Base-by-base conservation (phyloP, 495 filamentous ascomycete genomes). In the Penicillium goetzii region DNA sequence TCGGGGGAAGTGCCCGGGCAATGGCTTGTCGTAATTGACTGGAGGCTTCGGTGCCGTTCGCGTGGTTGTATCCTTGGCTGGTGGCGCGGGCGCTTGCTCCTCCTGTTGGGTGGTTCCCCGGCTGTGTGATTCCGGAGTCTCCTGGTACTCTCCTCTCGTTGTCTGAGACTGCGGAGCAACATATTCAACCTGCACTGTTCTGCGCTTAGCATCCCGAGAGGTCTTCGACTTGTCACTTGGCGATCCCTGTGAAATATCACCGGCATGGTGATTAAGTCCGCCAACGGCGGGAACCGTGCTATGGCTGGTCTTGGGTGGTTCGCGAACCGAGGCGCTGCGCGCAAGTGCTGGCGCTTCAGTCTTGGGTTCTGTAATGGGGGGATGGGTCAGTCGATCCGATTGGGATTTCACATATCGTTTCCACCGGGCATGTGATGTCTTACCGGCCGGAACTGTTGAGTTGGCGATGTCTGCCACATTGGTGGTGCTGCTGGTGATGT, bases 121-220 rank as follows among this genome's bases (percentile, higher is more conserved):
- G 52, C 40, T 64, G 60, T 45, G 66, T 21, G 65, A 66, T 50
- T 57, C 67, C 33, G 55, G 56, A 36, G 21, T 64, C 51, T 41
- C 59, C 28, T 74, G 64, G 10, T 76, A 61, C 63, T 91, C 89
- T 53, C 88, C 89, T 68, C 90, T 77, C 3, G 79, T 74, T 5
- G 95, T 97, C 65, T 92, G 87, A 19, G 91, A 95, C 33, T 88
- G 87, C 40, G 95, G 96, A 43, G 92, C 90, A 55, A 99, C 96
- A 80, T 99, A 99, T 78, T 99, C 95, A 14, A 98, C 92, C 76
- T 99, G 95, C 1, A 99, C 92, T 0, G 95, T 99, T 58, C 92
- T 85, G 40, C 95, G 88, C 76, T 98, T 99, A 66, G 90, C 89
- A 69, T 97, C 95, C 23, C 90, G 86, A 4, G 81, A 72, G 2